Evolutionary conservation across 257 asterid species (phyloP).

Genomic region (Ilex aquifolium): DNA sequence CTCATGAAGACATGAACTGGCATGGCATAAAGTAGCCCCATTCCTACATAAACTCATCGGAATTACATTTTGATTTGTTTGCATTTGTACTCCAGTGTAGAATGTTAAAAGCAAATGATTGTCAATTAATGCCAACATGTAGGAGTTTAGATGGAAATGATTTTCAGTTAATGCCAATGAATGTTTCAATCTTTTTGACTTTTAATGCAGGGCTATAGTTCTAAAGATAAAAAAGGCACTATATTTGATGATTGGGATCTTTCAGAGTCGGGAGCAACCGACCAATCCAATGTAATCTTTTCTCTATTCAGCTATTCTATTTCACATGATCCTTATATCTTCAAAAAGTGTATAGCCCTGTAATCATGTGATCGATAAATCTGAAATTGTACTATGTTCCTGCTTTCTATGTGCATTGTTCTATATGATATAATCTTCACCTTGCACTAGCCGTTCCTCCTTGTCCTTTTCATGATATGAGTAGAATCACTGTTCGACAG

Average conservation of each 20-base stretch:
- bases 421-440: not conserved
- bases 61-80: no score
- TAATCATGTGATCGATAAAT: not conserved
- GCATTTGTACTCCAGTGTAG: no score
- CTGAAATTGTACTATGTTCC: not conserved
- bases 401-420: not conserved
- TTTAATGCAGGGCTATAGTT: slow-evolving; percentile 74
- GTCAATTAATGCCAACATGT: not conserved
- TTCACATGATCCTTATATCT: slow-evolving; percentile 9
- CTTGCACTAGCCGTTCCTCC: not conserved
- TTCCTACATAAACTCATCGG: no score
- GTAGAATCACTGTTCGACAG: no score
- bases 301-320: slow-evolving; percentile 19
- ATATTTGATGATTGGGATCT: slow-evolving; percentile 88
- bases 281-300: slow-evolving; percentile 55
- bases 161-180: not conserved
- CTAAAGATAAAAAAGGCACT: slow-evolving; percentile 63
- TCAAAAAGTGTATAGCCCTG: not conserved
- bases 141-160: not conserved
- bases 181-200: slow-evolving; percentile 4
- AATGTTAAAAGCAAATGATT: not conserved
- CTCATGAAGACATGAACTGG: no score
- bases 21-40: no score
- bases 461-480: no score
- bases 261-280: slow-evolving; percentile 76